phyloP scores from a whole-genome alignment of 179 eudicot genomes.

The Sideroxylon spinosum region DNA sequence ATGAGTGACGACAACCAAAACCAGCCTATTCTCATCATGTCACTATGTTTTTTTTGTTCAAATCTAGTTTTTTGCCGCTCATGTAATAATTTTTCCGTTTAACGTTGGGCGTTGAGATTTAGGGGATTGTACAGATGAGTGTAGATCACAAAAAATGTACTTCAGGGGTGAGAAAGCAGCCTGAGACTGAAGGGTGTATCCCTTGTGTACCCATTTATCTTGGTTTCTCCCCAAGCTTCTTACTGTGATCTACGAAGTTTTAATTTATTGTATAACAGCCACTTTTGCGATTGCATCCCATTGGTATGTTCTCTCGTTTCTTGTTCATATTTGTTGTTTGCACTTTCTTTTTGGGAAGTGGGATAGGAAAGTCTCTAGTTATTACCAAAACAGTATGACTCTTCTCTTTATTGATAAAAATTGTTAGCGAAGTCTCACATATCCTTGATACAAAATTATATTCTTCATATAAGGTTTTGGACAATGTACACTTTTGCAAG shows the following conservation, averaged over 20 bases:
- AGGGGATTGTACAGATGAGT: constrained; percentile 53
- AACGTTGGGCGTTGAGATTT: constrained; percentile 23
- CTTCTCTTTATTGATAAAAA: too few relatives aligned
- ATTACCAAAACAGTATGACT: too few relatives aligned
- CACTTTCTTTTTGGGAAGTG: neutral
- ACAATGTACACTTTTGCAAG: too few relatives aligned
- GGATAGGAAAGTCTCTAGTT: too few relatives aligned
- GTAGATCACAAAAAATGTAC: constrained; percentile 31
- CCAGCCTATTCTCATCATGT: constrained; percentile 11
- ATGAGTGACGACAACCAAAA: neutral
- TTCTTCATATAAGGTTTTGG: too few relatives aligned
- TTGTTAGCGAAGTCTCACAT: too few relatives aligned
- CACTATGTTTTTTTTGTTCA: constrained; percentile 9
- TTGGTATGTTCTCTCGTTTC: neutral
- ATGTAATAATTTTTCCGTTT: constrained; percentile 13
- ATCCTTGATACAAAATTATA: too few relatives aligned
- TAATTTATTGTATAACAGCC: neutral
- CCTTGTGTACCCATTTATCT: constrained; percentile 19
- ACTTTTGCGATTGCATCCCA: neutral
- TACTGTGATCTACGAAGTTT: constrained; percentile 16
- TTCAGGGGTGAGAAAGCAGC: constrained; percentile 16
- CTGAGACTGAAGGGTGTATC: constrained; percentile 20
- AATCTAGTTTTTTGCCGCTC: neutral
- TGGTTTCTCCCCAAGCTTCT: constrained; percentile 12
- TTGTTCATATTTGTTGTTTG: neutral